A percentile compares a stretch with the other conserved stretches of the same genome.
Evolutionary conservation across 257 asterid species (phyloP).

Genomic region (Nicotiana undulata): DNA sequence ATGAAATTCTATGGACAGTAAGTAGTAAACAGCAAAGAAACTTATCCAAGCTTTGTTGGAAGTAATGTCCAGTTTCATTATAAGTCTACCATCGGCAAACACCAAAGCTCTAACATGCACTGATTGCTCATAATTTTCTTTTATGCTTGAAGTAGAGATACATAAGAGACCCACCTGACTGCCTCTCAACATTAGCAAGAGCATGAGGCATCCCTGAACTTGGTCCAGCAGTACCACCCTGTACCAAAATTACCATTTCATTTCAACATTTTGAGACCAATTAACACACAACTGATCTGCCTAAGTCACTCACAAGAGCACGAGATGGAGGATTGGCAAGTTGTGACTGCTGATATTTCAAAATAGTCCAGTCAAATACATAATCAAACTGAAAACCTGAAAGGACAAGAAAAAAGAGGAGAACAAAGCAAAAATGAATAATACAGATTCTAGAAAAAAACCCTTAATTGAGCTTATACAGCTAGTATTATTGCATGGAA

Average conservation of each 20-base stretch:
- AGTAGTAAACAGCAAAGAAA: not conserved
- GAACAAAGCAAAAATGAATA: not conserved
- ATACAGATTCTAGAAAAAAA: not conserved
- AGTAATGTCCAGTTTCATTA: not conserved
- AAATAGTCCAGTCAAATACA: slow-evolving; percentile 82
- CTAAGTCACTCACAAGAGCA: slow-evolving; percentile 47
- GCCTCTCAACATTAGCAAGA: slow-evolving; percentile 45
- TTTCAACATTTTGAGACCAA: not conserved
- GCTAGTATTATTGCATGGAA: not conserved
- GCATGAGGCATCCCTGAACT: slow-evolving; percentile 62
- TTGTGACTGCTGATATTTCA: slow-evolving; percentile 80
- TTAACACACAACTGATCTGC: slow-evolving; percentile 4
- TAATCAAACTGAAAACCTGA: slow-evolving; percentile 82
- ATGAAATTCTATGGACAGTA: not conserved
- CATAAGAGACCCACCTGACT: slow-evolving; percentile 41
- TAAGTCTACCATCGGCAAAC: not conserved
- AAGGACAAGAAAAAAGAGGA: not conserved
- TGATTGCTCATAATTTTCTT: not conserved
- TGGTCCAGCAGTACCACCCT: slow-evolving; percentile 59
- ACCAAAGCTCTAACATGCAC: not conserved
- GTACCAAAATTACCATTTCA: slow-evolving; percentile 8
- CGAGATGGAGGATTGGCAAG: slow-evolving; percentile 73
- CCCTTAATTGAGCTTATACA: not conserved
- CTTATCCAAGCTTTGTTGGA: not conserved
- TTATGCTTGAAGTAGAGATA: not conserved